Base-by-base conservation (phyloP, 1,139 yeast species). In the Ashbya aceris region DNA sequence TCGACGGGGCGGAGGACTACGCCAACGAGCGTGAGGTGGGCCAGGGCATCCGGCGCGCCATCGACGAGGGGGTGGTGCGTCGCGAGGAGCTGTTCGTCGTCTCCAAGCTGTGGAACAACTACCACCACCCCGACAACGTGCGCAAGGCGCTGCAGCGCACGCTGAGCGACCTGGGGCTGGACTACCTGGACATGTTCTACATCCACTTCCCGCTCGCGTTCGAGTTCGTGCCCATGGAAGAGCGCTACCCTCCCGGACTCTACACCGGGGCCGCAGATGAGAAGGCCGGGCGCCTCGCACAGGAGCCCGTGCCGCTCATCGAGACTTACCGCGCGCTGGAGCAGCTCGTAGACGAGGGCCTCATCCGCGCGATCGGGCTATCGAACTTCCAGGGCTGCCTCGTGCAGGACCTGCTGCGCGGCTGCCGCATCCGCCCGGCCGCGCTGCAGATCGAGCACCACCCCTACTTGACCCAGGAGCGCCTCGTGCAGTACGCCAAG, bases 361-460 rank as follows among this genome's bases (percentile, higher is more conserved):
- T 77, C 56, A 76, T 78, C 60, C 79, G 72, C 60, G 76, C 87
- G 45, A 77, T 86, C 56, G 96, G 96, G 61, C 66, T 86, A 45
- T 86, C 96, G 51, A 87, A 87, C 71, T 85, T 81, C 69, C 70
- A 72, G 47, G 93, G 89, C 50, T 82, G 78, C 54, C 68, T 83
- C 57, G 65, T 87, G 52, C 77, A 75, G 55, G 96, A 87, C 58
- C 70, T 86, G 55, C 67, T 83, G 48, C 76, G 86, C 60, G 77
- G 78, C 47, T 81, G 83, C 50, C 74, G 69, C 53, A 77, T 85
- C 59, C 75, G 70, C 54, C 96, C 96, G 40, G 83, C 83, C 41
- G 86, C 68, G 38, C 47, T 83, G 55, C 96, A 87, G 67, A 83
- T 87, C 60, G 96, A 87, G 69, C 91, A 83, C 66, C 96, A 86